Base-by-base conservation (phyloP, 345 rosid genomes). In the Pistacia integerrima region DNA sequence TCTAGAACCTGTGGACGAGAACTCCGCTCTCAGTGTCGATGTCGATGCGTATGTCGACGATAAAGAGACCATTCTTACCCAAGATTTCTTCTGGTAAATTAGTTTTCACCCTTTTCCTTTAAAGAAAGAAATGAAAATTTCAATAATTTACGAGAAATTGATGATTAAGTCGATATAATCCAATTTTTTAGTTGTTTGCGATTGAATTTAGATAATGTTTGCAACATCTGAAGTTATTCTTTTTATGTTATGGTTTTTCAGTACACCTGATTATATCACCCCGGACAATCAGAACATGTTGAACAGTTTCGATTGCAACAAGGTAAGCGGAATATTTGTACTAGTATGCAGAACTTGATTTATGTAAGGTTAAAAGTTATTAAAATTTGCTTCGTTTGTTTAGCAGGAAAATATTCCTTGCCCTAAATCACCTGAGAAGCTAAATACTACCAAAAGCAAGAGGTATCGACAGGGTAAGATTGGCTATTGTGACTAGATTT, bases 211-310 rank as follows among this genome's bases (percentile, higher is more conserved):
- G 49, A 22, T 56, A 41, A 44, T 25, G 16, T 20, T 10, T 38
- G 9, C 41, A 55, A 17, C 28, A 5, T 30, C 1, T 22, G 14
- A n/a, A 52, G 13, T 76, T 64, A 72, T 18, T 38, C 17, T 51
- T n/a, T 52, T 52, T 70, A 46, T 56, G 17, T 78, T 52, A 67
- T 76, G 68, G 25, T 78, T 84, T 41, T 33, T 81, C 92, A 97
- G 98, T 81, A 94, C 99, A 73, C 99, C 99, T 8, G 99, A 94
- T 77, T 97, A 97, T 73, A 89, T 94, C 72, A 94, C 98, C 1
- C 97, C 99, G 11, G 97, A 90, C 72, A 90, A 97, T 85, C 99
- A 88, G 79, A 85, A 87, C 69, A 56, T 90, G 78, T 41, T 80
- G 73, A 80, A 51, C 78, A 75, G 87, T 68, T 80, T 92, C 36